These are phyloP conservation scores for Fusarium continuum DNA, from an alignment of 2,329 filamentous ascomycete genomes.

Conservation along the genomic window DNA sequence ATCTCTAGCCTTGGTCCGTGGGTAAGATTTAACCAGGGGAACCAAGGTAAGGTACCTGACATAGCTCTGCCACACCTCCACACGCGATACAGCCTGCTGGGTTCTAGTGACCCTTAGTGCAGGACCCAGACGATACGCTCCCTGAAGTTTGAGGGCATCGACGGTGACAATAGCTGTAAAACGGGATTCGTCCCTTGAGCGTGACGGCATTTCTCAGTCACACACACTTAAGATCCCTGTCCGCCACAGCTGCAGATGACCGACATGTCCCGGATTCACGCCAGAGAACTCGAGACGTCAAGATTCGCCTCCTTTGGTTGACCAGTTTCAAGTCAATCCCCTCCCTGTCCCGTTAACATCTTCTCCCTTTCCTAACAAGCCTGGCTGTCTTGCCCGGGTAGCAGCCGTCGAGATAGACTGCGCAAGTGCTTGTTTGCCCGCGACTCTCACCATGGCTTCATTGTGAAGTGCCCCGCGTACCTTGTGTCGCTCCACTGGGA, in stretches of 20 bases:
- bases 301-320: conserved; percentile 13
- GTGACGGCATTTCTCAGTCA: conserved; percentile 41
- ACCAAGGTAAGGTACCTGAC: conserved; percentile 40
- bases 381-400: conserved; percentile 22
- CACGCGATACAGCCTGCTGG: conserved; percentile 33
- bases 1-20: conserved; percentile 24
- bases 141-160: conserved; percentile 27
- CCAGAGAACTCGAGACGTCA: conserved; percentile 21
- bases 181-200: conserved; percentile 19
- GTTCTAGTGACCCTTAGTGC: conserved; percentile 35
- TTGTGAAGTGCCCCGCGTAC: conserved; percentile 65
- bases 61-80: conserved; percentile 34
- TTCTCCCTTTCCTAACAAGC: conserved; percentile 5
- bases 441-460: conserved; percentile 58
- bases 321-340: conserved; percentile 18
- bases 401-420: conserved; percentile 41
- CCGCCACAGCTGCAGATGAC: conserved; percentile 27
- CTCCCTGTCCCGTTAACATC: background rate
- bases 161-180: conserved; percentile 6
- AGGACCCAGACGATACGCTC: conserved; percentile 24
- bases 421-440: conserved; percentile 43
- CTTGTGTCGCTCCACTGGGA: conserved; percentile 56
- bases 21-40: conserved; percentile 30
- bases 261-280: conserved; percentile 44
- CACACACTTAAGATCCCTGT: conserved; percentile 33